These are phyloP conservation scores for Penicillium mononematosum DNA, from an alignment of 495 filamentous ascomycete species.

Conservation along the genomic window DNA sequence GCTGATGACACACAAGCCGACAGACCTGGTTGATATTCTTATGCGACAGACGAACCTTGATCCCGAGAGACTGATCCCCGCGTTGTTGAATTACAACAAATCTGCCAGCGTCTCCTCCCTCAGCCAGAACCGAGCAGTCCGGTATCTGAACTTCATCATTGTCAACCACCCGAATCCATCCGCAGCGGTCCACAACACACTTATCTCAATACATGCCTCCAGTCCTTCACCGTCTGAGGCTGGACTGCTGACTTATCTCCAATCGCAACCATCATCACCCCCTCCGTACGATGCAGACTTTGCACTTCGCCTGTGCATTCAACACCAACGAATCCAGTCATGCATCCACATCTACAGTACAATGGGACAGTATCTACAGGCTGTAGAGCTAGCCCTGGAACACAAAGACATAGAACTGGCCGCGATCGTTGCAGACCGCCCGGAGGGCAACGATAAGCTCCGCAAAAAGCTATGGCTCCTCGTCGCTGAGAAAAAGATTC, in stretches of 20 bases:
- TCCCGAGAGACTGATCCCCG: conserved; percentile 84
- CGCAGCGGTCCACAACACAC: conserved; percentile 93
- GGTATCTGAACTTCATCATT: conserved; percentile 91
- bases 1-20: conserved; percentile 84
- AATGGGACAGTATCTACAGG: conserved; percentile 89
- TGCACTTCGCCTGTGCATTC: conserved; percentile 90
- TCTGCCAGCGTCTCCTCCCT: conserved; percentile 46
- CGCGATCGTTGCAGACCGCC: conserved; percentile 82
- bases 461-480: conserved; percentile 94
- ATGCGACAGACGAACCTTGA: conserved; percentile 91
- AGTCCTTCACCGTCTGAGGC: conserved; percentile 78
- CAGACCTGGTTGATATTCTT: conserved; percentile 84
- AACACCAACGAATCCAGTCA: conserved; percentile 85
- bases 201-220: conserved; percentile 93
- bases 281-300: conserved; percentile 95
- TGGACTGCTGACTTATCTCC: conserved; percentile 81
- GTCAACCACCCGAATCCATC: conserved; percentile 79
- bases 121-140: conserved; percentile 84
- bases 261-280: conserved; percentile 68
- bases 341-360: conserved; percentile 95
- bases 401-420: conserved; percentile 89
- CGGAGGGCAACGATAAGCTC: conserved; percentile 70
- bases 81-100: conserved; percentile 88
- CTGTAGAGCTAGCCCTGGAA: conserved; percentile 86
- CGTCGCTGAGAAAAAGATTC: conserved; percentile 89